A percentile compares a stretch with the other conserved stretches of the same genome.
Evolutionary conservation across 495 filamentous ascomycete species (phyloP).

Genomic region (Aspergillus kassunensis): DNA sequence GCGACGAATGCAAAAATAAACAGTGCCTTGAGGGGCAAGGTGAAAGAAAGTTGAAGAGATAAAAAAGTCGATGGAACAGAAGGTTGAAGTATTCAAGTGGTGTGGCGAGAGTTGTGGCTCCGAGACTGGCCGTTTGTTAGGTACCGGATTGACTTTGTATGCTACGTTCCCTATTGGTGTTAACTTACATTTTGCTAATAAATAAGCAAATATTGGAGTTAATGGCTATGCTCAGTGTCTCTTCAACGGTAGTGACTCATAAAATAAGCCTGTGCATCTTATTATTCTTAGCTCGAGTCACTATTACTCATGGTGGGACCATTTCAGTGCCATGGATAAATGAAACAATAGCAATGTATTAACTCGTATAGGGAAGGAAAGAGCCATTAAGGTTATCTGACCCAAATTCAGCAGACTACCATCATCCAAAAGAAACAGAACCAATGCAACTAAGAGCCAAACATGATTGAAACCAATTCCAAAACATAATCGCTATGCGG

Average conservation of each 20-base stretch:
- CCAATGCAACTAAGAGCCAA: too few relatives aligned
- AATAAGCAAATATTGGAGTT: not conserved
- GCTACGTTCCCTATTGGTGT: too few relatives aligned
- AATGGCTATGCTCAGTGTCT: not conserved
- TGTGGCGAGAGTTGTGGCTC: conserved; percentile 5
- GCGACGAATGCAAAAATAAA: not conserved
- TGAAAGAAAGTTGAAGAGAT: not conserved
- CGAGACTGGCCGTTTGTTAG: not conserved
- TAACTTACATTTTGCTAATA: not conserved
- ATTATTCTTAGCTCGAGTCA: conserved; percentile 14
- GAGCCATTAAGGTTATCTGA: too few relatives aligned
- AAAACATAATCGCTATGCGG: conserved; percentile 11
- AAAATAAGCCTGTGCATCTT: not conserved
- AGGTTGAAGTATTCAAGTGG: not conserved
- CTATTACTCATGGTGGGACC: conserved; percentile 15
- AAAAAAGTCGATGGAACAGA: not conserved
- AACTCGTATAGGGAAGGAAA: not conserved
- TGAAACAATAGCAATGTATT: too few relatives aligned
- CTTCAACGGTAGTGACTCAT: conserved; percentile 11
- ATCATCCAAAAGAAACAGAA: not conserved
- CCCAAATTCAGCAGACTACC: too few relatives aligned
- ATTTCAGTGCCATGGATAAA: not conserved
- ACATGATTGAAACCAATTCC: not conserved
- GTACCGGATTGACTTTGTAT: too few relatives aligned
- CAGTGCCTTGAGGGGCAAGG: not conserved